Evolutionary conservation across 495 filamentous ascomycete species (phyloP).

Genomic region (Podospora australis): DNA sequence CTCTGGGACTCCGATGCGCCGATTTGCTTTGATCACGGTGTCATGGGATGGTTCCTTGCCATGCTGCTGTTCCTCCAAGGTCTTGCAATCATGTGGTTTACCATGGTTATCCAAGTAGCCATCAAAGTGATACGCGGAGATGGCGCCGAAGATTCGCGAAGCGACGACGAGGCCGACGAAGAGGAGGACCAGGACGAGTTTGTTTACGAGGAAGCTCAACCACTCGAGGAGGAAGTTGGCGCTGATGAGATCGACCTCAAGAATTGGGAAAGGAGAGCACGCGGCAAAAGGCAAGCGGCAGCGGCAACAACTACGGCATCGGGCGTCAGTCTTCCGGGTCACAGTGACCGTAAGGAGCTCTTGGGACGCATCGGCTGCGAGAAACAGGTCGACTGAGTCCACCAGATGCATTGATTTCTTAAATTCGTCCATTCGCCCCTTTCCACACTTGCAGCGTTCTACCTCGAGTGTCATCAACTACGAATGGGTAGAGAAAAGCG

Average conservation of each 20-base stretch:
- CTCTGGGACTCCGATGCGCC: conserved; percentile 61
- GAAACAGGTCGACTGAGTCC: conserved; percentile 52
- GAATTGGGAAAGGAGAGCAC: conserved; percentile 42
- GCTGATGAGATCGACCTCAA: conserved; percentile 55
- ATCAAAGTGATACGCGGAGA: conserved; percentile 65
- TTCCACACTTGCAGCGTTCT: too few species aligned
- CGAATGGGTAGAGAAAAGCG: too few species aligned
- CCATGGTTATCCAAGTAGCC: conserved; percentile 77
- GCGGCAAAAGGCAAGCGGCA: conserved; percentile 35
- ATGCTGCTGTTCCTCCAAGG: conserved; percentile 72
- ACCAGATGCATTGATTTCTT: too few species aligned
- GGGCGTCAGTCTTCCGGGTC: conserved; percentile 58
- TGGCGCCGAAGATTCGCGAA: conserved; percentile 79
- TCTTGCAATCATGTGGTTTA: conserved; percentile 82
- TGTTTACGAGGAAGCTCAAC: conserved; percentile 41
- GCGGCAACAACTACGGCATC: conserved; percentile 30
- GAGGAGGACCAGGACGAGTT: conserved; percentile 47
- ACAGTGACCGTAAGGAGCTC: conserved; percentile 67
- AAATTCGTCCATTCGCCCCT: too few species aligned
- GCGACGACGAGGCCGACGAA: conserved; percentile 75
- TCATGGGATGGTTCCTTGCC: conserved; percentile 69
- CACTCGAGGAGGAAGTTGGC: conserved; percentile 60
- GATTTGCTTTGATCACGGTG: conserved; percentile 66
- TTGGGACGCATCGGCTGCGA: conserved; percentile 70
- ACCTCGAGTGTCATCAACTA: too few species aligned